A percentile compares a stretch with the other conserved stretches of the same genome.
Conservation (phyloP, 306 rosid species). For the Purshia tridentata region DNA sequence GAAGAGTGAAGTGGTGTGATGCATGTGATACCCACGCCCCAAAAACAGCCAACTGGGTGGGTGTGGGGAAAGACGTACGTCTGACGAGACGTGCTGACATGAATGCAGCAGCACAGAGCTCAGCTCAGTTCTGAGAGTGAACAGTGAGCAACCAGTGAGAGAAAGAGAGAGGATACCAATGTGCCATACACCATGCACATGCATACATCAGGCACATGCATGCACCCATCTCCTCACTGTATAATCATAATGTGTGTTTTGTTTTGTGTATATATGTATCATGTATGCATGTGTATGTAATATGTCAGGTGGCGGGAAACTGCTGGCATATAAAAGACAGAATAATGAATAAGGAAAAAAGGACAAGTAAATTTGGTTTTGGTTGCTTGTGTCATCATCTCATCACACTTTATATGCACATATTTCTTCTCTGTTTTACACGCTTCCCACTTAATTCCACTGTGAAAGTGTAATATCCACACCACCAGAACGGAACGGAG, state of each 20-base stretch:
- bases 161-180: conserved; percentile 6
- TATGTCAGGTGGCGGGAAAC: conserved; percentile 72
- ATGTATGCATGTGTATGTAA: not conserved
- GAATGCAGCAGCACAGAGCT: conserved; percentile 1
- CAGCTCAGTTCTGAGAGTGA: too few relatives aligned
- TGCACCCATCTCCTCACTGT: conserved; percentile 8
- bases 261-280: not conserved
- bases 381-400: too few relatives aligned
- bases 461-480: too few relatives aligned
- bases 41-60: conserved; percentile 50
- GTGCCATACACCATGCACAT: not conserved
- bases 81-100: conserved; percentile 68
- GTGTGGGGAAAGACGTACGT: conserved; percentile 41
- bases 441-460: too few relatives aligned
- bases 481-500: too few relatives aligned
- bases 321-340: conserved; percentile 17
- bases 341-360: not conserved
- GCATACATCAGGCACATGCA: not conserved
- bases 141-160: not conserved
- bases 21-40: conserved; percentile 39
- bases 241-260: not conserved
- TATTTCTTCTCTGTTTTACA: too few relatives aligned
- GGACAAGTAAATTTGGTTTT: not conserved
- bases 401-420: too few relatives aligned
- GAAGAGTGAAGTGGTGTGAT: conserved; percentile 12